phyloP scores from a whole-genome alignment of 1,139 yeast species.

The Meyerozyma elateridarum region DNA sequence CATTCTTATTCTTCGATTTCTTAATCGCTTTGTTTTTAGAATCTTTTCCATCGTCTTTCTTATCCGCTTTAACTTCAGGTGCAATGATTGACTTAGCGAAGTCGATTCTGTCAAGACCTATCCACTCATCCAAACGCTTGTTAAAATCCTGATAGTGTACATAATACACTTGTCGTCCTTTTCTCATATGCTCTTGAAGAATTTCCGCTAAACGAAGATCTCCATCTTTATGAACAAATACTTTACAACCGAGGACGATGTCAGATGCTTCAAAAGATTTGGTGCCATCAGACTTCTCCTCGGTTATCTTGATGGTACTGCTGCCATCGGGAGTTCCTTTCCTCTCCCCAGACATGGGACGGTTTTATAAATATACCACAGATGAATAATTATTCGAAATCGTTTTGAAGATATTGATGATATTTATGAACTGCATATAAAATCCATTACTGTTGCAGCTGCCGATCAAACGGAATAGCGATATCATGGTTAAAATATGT shows the following conservation, averaged over 20 bases:
- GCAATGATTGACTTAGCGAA: constrained; percentile 59
- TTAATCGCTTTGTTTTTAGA: constrained; percentile 20
- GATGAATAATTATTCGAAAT: too few species aligned
- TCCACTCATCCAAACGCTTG: constrained; percentile 91
- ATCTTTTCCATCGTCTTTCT: constrained; percentile 30
- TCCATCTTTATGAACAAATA: constrained; percentile 75
- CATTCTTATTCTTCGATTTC: constrained; percentile 20
- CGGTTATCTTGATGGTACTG: constrained; percentile 6
- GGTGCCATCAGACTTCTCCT: constrained; percentile 9
- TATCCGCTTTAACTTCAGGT: constrained; percentile 63
- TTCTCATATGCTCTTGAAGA: constrained; percentile 68
- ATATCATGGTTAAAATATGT: too few species aligned
- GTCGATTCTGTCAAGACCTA: constrained; percentile 66
- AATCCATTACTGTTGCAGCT: too few species aligned
- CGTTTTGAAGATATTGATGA: too few species aligned
- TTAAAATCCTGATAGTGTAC: constrained; percentile 94
- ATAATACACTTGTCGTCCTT: constrained; percentile 76
- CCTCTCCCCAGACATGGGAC: constrained; percentile 1
- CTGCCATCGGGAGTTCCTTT: constrained; percentile 4
- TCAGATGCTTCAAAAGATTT: constrained; percentile 38
- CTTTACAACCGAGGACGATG: constrained; percentile 69
- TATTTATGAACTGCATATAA: too few species aligned
- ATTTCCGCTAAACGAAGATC: constrained; percentile 81
- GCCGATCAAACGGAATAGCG: too few species aligned
- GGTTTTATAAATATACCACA: too few species aligned